These are phyloP conservation scores for Candida ipomoeae DNA, from an alignment of 805 yeast species.

Conservation along the genomic window DNA sequence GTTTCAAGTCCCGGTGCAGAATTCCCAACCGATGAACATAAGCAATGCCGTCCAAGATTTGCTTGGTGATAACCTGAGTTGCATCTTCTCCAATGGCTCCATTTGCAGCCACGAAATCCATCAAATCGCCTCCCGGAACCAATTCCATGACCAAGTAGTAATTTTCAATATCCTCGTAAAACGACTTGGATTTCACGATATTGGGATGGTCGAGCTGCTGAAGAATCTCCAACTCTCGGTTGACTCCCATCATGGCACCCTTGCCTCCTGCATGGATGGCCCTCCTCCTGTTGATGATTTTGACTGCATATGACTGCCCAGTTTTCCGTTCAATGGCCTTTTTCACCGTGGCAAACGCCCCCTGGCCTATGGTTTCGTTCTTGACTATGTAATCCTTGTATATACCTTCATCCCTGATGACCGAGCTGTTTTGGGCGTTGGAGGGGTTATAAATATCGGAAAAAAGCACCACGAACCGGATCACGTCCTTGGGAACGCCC, in stretches of 20 bases:
- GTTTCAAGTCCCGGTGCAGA: constrained; percentile 94
- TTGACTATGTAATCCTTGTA: constrained; percentile 69
- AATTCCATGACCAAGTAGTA: constrained; percentile 93
- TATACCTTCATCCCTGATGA: constrained; percentile 50
- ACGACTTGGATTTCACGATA: constrained; percentile 76
- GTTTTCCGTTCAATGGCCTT: constrained; percentile 83
- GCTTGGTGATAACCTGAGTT: constrained; percentile 79
- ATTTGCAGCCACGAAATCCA: constrained; percentile 93
- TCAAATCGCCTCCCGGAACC: constrained; percentile 93
- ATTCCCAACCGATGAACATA: constrained; percentile 89
- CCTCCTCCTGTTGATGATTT: constrained; percentile 79
- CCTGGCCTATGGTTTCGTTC: constrained; percentile 88
- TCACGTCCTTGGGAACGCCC: constrained; percentile 72
- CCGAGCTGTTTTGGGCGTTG: constrained; percentile 23
- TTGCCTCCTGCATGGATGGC: constrained; percentile 62
- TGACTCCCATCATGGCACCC: constrained; percentile 63
- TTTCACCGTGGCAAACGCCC: constrained; percentile 96
- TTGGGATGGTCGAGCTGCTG: constrained; percentile 77
- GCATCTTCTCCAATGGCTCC: constrained; percentile 92
- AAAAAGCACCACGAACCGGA: constrained; percentile 49
- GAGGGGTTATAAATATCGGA: constrained; percentile 39
- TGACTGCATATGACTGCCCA: constrained; percentile 86
- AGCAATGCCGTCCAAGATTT: constrained; percentile 75
- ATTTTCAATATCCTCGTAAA: constrained; percentile 75
- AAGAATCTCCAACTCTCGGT: constrained; percentile 79